A percentile compares a stretch with the other conserved stretches of the same genome.
Evolutionary conservation across 495 filamentous ascomycete genomes (phyloP).

Genomic region (Sordaria brevicollis): DNA sequence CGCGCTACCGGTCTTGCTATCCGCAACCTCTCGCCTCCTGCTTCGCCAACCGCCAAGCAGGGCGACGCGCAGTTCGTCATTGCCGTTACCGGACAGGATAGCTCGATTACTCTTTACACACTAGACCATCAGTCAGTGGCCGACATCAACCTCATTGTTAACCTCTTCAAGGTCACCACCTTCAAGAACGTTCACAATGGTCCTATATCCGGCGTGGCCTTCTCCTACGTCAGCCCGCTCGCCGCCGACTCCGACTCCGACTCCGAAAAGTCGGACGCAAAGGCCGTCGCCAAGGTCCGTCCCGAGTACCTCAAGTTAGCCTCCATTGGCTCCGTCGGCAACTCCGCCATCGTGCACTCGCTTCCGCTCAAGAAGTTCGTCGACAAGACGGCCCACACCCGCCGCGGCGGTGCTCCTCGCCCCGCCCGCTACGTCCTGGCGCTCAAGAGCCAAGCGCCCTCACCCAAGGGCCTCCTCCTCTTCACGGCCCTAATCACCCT

Average conservation of each 20-base stretch:
- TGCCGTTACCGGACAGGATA: conserved; percentile 75
- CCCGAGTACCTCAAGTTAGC: conserved; percentile 65
- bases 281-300: conserved; percentile 29
- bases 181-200: conserved; percentile 68
- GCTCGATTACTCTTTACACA: conserved; percentile 67
- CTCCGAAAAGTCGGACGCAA: background rate
- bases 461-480: conserved; percentile 36
- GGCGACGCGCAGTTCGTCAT: conserved; percentile 64
- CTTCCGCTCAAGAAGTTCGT: conserved; percentile 50
- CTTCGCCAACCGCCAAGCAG: conserved; percentile 30
- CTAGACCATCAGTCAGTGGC: conserved; percentile 45
- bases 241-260: background rate
- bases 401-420: conserved; percentile 32
- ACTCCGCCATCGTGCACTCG: conserved; percentile 76
- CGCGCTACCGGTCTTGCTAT: conserved; percentile 65
- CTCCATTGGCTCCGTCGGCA: conserved; percentile 67
- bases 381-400: conserved; percentile 34
- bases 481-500: conserved; percentile 42
- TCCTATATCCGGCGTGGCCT: conserved; percentile 74
- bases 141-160: conserved; percentile 39
- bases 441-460: conserved; percentile 41
- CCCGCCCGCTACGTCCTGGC: conserved; percentile 57
- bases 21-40: conserved; percentile 47
- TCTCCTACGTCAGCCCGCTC: conserved; percentile 61
- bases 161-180: conserved; percentile 51